phyloP scores from a whole-genome alignment of 495 filamentous ascomycete species.

The Talaromyces nanjingensis region DNA sequence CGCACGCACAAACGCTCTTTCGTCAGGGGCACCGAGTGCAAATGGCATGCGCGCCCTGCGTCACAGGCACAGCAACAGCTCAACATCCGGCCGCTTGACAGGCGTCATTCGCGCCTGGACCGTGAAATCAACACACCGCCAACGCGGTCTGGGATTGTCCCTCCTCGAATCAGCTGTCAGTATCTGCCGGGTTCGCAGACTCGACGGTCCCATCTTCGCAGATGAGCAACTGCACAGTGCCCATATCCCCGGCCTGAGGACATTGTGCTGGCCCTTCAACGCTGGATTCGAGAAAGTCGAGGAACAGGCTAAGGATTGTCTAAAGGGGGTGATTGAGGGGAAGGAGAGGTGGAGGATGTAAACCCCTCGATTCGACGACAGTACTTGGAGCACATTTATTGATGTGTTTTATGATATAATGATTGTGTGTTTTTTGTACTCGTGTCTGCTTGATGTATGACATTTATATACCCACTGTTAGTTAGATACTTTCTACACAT shows the following conservation, averaged over 20 bases:
- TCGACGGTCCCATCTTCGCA: constrained; percentile 53
- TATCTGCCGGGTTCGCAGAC: constrained; percentile 48
- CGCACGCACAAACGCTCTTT: constrained; percentile 19
- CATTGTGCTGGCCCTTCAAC: constrained; percentile 57
- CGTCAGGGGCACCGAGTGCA: background rate
- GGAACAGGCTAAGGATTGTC: constrained; percentile 39
- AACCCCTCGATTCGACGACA: background rate
- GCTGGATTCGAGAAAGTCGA: constrained; percentile 50
- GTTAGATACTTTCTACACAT: background rate
- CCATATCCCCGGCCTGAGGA: constrained; percentile 58
- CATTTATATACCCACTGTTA: background rate
- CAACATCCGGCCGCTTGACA: constrained; percentile 6
- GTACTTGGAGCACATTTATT: background rate
- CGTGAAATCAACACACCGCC: constrained; percentile 57
- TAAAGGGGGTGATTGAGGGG: constrained; percentile 28
- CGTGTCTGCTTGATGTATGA: constrained; percentile 2
- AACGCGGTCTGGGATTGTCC: constrained; percentile 58
- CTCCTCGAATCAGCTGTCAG: constrained; percentile 61
- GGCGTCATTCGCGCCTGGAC: constrained; percentile 68
- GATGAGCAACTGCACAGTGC: constrained; percentile 23
- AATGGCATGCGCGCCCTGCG: constrained; percentile 4
- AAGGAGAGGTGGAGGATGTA: constrained; percentile 5
- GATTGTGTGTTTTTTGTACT: background rate
- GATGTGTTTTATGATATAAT: constrained; percentile 3
- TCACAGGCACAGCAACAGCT: constrained; percentile 9